Percentiles rank a stretch among this genome's conserved stretches.
Evolutionary conservation across 768 basidiomycete genomes (phyloP).

Genomic region (Amanita subjunquillea): DNA sequence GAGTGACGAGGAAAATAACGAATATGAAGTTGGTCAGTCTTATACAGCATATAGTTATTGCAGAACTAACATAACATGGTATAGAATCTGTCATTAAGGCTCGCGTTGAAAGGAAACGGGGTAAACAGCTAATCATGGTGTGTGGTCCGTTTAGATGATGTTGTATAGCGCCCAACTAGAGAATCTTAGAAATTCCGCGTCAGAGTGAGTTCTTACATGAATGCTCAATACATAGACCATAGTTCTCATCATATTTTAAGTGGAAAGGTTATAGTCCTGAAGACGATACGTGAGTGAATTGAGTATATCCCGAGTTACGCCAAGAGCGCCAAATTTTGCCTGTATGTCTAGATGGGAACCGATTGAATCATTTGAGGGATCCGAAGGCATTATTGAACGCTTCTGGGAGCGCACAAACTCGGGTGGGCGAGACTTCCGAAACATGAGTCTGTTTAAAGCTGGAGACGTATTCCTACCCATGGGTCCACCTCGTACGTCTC

Average conservation of each 20-base stretch:
- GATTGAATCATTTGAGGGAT: conserved; percentile 42
- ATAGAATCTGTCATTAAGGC: conserved; percentile 47
- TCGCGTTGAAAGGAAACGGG: conserved; percentile 30
- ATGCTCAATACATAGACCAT: not conserved
- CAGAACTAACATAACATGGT: conserved; percentile 3
- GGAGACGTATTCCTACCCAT: conserved; percentile 45
- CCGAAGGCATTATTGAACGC: conserved; percentile 41
- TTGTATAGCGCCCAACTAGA: not conserved
- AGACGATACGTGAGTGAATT: conserved; percentile 46
- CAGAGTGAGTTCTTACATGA: conserved; percentile 29
- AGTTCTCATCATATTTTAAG: conserved; percentile 19
- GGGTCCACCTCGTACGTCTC: conserved; percentile 48
- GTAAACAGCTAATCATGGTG: conserved; percentile 43
- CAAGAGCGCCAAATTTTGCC: not conserved
- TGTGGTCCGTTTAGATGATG: conserved; percentile 9
- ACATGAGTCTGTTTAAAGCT: conserved; percentile 37
- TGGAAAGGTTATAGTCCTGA: conserved; percentile 49
- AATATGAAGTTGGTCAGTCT: conserved; percentile 62
- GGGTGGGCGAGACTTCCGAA: conserved; percentile 36
- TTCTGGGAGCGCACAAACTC: conserved; percentile 43
- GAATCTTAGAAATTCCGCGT: conserved; percentile 43
- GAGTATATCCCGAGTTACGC: conserved; percentile 2
- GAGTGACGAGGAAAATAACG: conserved; percentile 27
- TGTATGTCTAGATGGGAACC: conserved; percentile 53
- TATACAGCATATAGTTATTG: not conserved